Conservation (phyloP, 306 rosid genomes). For the Lathyrus sativus region DNA sequence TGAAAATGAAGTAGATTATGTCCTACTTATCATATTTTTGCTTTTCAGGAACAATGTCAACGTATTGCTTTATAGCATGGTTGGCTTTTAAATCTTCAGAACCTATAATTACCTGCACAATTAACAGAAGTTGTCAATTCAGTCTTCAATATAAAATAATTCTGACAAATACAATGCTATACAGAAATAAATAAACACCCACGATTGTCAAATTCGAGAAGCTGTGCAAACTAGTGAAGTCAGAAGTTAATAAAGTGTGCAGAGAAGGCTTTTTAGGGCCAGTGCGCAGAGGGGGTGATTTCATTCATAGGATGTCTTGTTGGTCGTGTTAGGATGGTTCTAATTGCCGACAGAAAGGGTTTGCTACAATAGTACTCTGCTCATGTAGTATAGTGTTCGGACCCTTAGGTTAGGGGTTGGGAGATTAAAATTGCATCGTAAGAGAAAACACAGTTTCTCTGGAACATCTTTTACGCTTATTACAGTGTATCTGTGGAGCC, state of each 20-base stretch:
- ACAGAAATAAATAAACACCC: conserved; percentile 11
- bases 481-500: background rate
- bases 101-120: conserved; percentile 83
- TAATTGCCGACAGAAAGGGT: background rate
- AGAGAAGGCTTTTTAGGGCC: background rate
- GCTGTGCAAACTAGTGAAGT: background rate
- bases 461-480: background rate
- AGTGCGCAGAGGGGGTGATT: background rate
- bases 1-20: conserved; percentile 31
- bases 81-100: conserved; percentile 90
- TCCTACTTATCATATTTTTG: conserved; percentile 94
- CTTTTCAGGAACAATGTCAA: conserved; percentile 90
- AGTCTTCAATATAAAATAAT: conserved; percentile 1
- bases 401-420: background rate
- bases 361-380: background rate
- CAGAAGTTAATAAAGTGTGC: conserved; percentile 1
- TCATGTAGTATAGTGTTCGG: background rate
- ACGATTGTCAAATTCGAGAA: background rate
- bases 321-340: background rate
- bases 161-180: conserved; percentile 15
- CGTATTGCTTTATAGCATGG: conserved; percentile 85
- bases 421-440: background rate
- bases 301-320: background rate
- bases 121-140: conserved; percentile 28
- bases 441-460: background rate